Base-by-base conservation (phyloP, 2,329 filamentous ascomycete genomes). In the Spiromastix sp. region DNA sequence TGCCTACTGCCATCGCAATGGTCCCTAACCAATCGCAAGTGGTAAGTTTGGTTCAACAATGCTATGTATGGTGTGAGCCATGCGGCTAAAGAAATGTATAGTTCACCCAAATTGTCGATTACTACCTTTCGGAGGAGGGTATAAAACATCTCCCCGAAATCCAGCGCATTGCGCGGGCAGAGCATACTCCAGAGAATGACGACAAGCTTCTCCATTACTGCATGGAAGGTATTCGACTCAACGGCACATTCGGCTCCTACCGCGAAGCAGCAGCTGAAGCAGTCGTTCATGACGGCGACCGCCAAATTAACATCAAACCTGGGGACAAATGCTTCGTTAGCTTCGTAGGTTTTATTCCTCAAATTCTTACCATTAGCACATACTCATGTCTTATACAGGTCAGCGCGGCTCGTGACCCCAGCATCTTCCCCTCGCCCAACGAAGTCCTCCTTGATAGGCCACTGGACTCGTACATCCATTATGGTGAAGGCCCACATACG, bases 1-100 rank as follows among this genome's bases (percentile, higher is more conserved):
- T 86, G 32, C 81, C 82, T 0, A 77, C 77, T 0, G 74, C 77
- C 1, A 70, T 70, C 3, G 72, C 77, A 2, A 71, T 81, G 55
- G 76, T 83, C 5, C 77, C 82, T 1, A 82, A 76, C 47, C 79
- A 86, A 52, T 13, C 43, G 41, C 15, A 44, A 36, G 42, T 40
- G 24, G 40, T 42, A 38, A 28, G 48, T 48, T 9, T 48, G 48
- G 10, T 57, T n/a, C 22, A 7, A 4, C 3, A 5, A 15, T 28
- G 18, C 12, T 31, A 3, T 30, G 6, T 2, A 74, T 82, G 49
- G 66, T 81, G 48, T 71, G 77, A 57, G 57, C 68, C 62, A 32
- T 18, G 9, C 20, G 12, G 12, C 22, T 32, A 86, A 84, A 50
- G 75, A 73, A 28, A 68, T 81, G 64, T 85, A 85, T 56, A 67